Percentiles rank a stretch among this genome's conserved stretches.
Evolutionary conservation across 257 asterid genomes (phyloP).

Genomic region (Salvia miltiorrhiza): DNA sequence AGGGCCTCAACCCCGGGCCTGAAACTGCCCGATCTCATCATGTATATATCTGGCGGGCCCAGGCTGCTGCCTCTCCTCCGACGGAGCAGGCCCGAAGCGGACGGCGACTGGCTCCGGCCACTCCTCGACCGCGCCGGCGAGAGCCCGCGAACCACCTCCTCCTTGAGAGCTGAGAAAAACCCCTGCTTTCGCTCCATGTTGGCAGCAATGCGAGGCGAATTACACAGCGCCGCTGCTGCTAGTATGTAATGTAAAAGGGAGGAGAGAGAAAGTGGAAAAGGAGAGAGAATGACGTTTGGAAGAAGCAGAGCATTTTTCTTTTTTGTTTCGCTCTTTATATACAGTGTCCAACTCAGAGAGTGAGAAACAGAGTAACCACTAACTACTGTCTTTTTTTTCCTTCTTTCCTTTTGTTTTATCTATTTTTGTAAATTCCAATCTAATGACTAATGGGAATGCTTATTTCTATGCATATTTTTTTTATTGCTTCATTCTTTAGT

Average conservation of each 20-base stretch:
- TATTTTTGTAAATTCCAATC: neutral
- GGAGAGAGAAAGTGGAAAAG: neutral
- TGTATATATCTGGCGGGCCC: constrained; percentile 45
- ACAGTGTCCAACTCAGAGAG: too few species aligned
- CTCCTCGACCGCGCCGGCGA: constrained; percentile 62
- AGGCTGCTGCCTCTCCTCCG: constrained; percentile 40
- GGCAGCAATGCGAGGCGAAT: constrained; percentile 6
- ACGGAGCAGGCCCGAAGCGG: constrained; percentile 56
- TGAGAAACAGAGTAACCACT: too few species aligned
- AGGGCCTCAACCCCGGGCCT: constrained; percentile 56
- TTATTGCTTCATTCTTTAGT: neutral
- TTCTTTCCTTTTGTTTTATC: neutral
- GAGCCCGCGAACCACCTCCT: constrained; percentile 67
- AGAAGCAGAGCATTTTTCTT: too few species aligned
- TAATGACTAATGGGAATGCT: too few species aligned
- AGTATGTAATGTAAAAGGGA: neutral
- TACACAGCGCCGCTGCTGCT: neutral
- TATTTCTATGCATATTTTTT: too few species aligned
- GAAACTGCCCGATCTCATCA: constrained; percentile 63
- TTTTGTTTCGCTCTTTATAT: too few species aligned
- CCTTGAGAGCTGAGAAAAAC: constrained; percentile 59
- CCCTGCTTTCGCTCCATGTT: constrained; percentile 67
- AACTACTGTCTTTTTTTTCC: too few species aligned
- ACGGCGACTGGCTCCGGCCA: constrained; percentile 58
- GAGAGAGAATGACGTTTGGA: too few species aligned